Percentiles rank a stretch among this genome's conserved stretches.
phyloP scores from a whole-genome alignment of 208 protist species.

The Acanthamoeba healyi region DNA sequence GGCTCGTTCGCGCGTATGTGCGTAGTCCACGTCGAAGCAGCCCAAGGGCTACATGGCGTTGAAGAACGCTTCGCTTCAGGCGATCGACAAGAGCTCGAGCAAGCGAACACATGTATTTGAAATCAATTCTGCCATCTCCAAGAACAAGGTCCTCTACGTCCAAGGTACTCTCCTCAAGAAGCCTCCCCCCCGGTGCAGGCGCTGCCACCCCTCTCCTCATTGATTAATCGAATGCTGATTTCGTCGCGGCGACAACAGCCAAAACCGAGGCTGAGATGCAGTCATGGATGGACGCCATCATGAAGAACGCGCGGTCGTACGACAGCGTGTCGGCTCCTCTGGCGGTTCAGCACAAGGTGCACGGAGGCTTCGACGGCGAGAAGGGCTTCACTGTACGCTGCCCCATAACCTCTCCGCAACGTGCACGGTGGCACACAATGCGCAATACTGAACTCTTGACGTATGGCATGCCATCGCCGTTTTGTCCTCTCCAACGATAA shows the following conservation, averaged over 20 bases:
- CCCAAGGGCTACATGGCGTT: conserved; percentile 53
- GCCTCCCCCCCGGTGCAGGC: not conserved
- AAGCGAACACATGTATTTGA: conserved; percentile 43
- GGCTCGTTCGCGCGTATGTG: too few species aligned
- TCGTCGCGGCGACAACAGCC: not conserved
- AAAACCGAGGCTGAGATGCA: conserved; percentile 7
- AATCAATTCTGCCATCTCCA: not conserved
- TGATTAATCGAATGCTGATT: not conserved
- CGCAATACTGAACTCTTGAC: too few species aligned
- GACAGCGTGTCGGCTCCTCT: conserved; percentile 40
- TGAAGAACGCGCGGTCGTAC: conserved; percentile 42
- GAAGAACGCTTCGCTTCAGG: conserved; percentile 8
- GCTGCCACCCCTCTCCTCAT: not conserved
- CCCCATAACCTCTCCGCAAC: not conserved
- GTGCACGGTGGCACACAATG: not conserved
- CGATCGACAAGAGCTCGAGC: not conserved
- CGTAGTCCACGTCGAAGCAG: not conserved
- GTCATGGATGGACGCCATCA: conserved; percentile 22
- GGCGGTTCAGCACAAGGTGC: conserved; percentile 25
- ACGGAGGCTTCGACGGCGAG: conserved; percentile 32
- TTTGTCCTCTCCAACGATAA: not conserved
- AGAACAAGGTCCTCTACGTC: conserved; percentile 61
- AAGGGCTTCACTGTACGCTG: conserved; percentile 55
- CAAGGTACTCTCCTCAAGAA: not conserved
- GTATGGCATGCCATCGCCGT: too few species aligned